Base-by-base conservation (phyloP, 108 stramenopile genomes). In the Pseudonitzschia multiseries region DNA sequence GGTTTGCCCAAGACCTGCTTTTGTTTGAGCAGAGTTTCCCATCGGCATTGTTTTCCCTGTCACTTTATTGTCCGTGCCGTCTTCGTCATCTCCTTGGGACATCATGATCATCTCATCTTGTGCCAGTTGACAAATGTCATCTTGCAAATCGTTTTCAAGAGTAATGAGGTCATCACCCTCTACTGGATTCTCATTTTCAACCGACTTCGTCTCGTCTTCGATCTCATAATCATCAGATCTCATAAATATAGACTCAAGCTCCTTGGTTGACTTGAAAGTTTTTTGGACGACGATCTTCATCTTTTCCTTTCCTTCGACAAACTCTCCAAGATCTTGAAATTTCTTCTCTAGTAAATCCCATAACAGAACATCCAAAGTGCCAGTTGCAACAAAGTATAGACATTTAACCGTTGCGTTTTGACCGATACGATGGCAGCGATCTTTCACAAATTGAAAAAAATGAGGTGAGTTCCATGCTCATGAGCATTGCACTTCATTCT, bases 391-490 rank as follows among this genome's bases (percentile, higher is more conserved):
- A 43, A 98, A 90, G 78, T 98, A 98, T 24, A 94, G 78, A 54
- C 97, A 90, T 21, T 88, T 85, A 14, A 98, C 98, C 15, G 76
- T 71, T 12, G 89, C 78, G 57, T 89, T 86, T 76, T 99, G 99
- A 17, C 97, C 98, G 65, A 98, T 96, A 27, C 99, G 96, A 79
- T 99, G 99, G 42, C 95, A 92, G 8, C 96, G 85, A 83, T 97
- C 80, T 75, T 48, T 48, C 18, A 18, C 9, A 5, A 48, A 18
- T 48, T 6, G 57, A 53, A 26, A 10, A 62, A 71, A 17, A 18
- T 46, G 17, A 17, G 1, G 46, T 48, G 46, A 48, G 46, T 6
- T 9, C 2, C 21, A 33, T 60, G 3, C 32, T 12, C 32, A 12
- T 33, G 20, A 32, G 59, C 14, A 18, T 1, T 14, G 18, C 42